Conservation (phyloP, 805 yeast species). For the Ogataea degrootiae region DNA sequence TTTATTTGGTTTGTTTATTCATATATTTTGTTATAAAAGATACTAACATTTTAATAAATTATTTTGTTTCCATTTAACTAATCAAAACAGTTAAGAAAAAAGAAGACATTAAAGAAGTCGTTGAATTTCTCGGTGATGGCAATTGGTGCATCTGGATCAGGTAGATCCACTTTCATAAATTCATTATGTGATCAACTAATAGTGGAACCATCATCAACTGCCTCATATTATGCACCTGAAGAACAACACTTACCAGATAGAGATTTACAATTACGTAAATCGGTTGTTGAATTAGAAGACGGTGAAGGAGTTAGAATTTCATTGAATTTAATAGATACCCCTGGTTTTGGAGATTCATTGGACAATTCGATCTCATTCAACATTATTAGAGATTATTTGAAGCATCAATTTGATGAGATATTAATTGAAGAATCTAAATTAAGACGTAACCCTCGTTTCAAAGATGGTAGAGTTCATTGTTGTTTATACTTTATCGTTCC, state of each 20-base stretch:
- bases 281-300: constrained; percentile 79
- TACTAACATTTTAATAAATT: not conserved
- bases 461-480: constrained; percentile 78
- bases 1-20: no score
- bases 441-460: constrained; percentile 79
- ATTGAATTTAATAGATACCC: constrained; percentile 73
- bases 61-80: no score
- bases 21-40: no score
- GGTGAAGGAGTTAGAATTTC: constrained; percentile 81
- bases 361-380: constrained; percentile 66
- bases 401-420: constrained; percentile 81
- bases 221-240: constrained; percentile 29
- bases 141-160: constrained; percentile 82
- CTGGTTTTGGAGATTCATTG: constrained; percentile 74
- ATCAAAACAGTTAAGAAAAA: constrained; percentile 46
- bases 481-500: constrained; percentile 73
- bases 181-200: constrained; percentile 86
- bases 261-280: constrained; percentile 65
- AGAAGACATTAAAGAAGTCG: constrained; percentile 77
- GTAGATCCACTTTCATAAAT: constrained; percentile 90
- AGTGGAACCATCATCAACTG: constrained; percentile 63
- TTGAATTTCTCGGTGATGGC: constrained; percentile 84
- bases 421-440: constrained; percentile 76
- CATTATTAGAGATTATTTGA: constrained; percentile 68
- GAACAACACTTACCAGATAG: constrained; percentile 47